Percentiles rank a stretch among this genome's conserved stretches.
Conservation (phyloP, 805 yeast species). For the Candida manassasensis region DNA sequence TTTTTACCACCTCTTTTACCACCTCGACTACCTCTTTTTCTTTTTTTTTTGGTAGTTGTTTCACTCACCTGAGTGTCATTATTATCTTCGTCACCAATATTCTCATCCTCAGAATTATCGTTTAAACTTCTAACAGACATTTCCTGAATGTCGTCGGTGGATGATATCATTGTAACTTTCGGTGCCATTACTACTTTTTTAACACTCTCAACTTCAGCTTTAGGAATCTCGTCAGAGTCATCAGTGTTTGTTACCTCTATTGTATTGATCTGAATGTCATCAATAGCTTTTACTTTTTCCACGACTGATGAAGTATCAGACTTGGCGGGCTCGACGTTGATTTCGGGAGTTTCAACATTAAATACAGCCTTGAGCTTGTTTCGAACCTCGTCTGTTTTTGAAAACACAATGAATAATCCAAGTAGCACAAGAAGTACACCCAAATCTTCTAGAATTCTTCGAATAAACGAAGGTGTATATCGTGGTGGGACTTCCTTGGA, state of each 20-base stretch:
- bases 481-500: background rate
- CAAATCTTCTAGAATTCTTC: constrained; percentile 46
- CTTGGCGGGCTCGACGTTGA: too few species aligned
- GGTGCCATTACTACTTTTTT: background rate
- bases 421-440: constrained; percentile 38
- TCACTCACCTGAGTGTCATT: constrained; percentile 14
- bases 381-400: constrained; percentile 23
- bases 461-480: constrained; percentile 3
- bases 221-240: constrained; percentile 5
- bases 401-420: constrained; percentile 30
- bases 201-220: background rate
- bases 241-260: constrained; percentile 8
- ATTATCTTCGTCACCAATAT: constrained; percentile 10
- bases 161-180: constrained; percentile 17
- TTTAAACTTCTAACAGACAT: constrained; percentile 7
- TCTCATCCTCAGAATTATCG: constrained; percentile 9
- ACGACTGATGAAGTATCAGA: background rate
- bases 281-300: constrained; percentile 2
- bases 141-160: constrained; percentile 14
- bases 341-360: constrained; percentile 17
- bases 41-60: constrained; percentile 40
- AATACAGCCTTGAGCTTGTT: background rate
- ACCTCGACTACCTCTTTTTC: constrained; percentile 85
- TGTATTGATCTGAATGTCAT: background rate
- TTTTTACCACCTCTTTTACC: constrained; percentile 58